These are phyloP conservation scores for Pythium plurisporium DNA, from an alignment of 352 stramenopile genomes.

Conservation along the genomic window DNA sequence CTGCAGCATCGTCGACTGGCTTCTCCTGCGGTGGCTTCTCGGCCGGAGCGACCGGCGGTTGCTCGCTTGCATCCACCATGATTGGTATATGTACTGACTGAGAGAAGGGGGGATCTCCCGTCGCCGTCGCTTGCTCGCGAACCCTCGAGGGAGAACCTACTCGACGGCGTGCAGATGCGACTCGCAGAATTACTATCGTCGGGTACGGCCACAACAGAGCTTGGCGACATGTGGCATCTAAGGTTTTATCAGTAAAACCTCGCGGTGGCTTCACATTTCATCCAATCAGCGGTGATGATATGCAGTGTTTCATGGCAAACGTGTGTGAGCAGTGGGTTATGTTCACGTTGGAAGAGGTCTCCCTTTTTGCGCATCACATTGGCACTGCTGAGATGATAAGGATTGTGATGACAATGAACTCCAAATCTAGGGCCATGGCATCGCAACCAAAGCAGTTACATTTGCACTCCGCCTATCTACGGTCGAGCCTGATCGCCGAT, in stretches of 20 bases:
- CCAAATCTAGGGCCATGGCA: no score
- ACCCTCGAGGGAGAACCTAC: not conserved
- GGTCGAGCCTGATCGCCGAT: no score
- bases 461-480: no score
- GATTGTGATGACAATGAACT: no score
- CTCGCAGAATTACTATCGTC: slow-evolving; percentile 3
- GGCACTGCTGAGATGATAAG: no score
- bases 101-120: not conserved
- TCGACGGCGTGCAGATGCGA: not conserved
- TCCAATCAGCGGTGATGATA: no score
- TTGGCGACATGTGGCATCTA: slow-evolving; percentile 1
- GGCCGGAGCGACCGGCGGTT: slow-evolving; percentile 4
- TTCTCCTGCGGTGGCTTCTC: slow-evolving; percentile 4
- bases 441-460: no score
- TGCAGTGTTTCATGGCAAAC: no score
- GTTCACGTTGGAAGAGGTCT: not conserved
- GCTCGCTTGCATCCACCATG: slow-evolving; percentile 16
- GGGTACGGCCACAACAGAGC: not conserved
- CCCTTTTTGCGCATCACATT: not conserved
- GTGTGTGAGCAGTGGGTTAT: not conserved
- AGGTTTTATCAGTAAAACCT: slow-evolving; percentile 20
- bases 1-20: no score
- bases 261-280: not conserved
- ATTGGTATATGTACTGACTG: not conserved
- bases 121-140: not conserved